Evolutionary conservation across 2,329 filamentous ascomycete genomes (phyloP).

Genomic region (Ophiostoma sp.): DNA sequence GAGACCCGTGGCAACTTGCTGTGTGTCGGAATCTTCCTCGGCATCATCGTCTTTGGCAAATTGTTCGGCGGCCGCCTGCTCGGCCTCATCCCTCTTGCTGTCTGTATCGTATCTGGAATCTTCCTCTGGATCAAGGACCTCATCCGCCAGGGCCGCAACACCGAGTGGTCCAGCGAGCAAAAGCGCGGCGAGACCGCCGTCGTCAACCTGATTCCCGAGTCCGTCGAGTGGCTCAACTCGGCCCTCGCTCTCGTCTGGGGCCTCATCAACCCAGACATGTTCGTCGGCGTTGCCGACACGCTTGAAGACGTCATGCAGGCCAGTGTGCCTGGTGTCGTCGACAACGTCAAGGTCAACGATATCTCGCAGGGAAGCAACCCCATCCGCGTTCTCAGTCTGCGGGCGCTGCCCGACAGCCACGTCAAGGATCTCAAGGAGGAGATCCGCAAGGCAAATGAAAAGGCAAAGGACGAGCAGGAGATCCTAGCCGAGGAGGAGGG

Average conservation of each 20-base stretch:
- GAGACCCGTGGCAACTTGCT: constrained; percentile 70
- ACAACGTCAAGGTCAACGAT: constrained; percentile 90
- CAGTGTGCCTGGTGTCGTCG: constrained; percentile 82
- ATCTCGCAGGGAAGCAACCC: constrained; percentile 93
- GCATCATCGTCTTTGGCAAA: constrained; percentile 70
- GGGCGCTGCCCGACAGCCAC: constrained; percentile 76
- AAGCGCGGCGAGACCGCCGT: constrained; percentile 78
- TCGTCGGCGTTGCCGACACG: constrained; percentile 84
- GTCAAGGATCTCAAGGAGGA: constrained; percentile 76
- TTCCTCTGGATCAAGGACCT: constrained; percentile 89
- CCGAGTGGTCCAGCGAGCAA: constrained; percentile 86
- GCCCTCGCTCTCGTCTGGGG: constrained; percentile 81
- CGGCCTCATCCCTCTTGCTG: constrained; percentile 67
- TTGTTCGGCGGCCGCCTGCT: constrained; percentile 72
- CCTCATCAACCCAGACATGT: constrained; percentile 91
- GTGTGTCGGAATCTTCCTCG: constrained; percentile 63
- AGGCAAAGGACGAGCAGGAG: constrained; percentile 79
- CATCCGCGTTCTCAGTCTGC: constrained; percentile 77
- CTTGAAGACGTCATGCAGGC: constrained; percentile 96
- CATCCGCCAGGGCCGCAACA: constrained; percentile 70
- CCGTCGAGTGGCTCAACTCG: constrained; percentile 94
- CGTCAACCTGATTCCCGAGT: constrained; percentile 84
- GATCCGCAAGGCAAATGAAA: constrained; percentile 71
- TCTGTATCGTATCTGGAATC: constrained; percentile 68
- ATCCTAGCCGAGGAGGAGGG: constrained; percentile 84